phyloP scores from a whole-genome alignment of 2,329 filamentous ascomycete species.

The Paecilomyces dactylethromorphus region DNA sequence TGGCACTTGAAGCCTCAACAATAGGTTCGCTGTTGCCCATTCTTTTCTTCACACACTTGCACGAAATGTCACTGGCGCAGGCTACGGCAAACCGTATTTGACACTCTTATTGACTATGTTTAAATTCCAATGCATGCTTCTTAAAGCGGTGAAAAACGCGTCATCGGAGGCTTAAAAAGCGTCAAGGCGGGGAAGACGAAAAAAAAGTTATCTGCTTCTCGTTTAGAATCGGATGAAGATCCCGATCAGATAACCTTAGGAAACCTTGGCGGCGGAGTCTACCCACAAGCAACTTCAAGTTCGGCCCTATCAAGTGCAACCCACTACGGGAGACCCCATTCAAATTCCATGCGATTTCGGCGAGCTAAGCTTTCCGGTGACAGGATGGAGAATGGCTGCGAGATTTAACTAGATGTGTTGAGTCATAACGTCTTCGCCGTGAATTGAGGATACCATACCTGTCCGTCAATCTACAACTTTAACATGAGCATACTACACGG shows the following conservation, averaged over 20 bases:
- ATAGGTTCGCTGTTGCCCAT: not conserved
- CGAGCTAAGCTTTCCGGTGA: not conserved
- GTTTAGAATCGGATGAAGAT: not conserved
- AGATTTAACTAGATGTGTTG: not conserved
- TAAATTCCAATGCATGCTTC: not conserved
- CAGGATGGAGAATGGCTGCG: not conserved
- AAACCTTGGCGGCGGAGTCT: not conserved
- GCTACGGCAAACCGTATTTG: not conserved
- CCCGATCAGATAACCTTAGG: not conserved
- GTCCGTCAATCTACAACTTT: no score
- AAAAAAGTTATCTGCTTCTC: not conserved
- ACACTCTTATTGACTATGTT: not conserved
- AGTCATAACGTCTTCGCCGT: no score
- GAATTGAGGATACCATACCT: no score
- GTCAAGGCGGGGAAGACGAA: not conserved
- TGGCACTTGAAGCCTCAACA: not conserved
- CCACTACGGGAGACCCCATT: not conserved
- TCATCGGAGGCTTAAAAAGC: not conserved
- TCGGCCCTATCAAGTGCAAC: not conserved
- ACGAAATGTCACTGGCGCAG: not conserved
- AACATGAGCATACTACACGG: no score
- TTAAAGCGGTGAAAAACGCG: not conserved
- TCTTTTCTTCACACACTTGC: not conserved
- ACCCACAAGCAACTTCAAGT: not conserved
- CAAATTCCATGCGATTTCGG: not conserved